Conservation (phyloP, 2,329 filamentous ascomycete genomes). For the Huntiella savannae region DNA sequence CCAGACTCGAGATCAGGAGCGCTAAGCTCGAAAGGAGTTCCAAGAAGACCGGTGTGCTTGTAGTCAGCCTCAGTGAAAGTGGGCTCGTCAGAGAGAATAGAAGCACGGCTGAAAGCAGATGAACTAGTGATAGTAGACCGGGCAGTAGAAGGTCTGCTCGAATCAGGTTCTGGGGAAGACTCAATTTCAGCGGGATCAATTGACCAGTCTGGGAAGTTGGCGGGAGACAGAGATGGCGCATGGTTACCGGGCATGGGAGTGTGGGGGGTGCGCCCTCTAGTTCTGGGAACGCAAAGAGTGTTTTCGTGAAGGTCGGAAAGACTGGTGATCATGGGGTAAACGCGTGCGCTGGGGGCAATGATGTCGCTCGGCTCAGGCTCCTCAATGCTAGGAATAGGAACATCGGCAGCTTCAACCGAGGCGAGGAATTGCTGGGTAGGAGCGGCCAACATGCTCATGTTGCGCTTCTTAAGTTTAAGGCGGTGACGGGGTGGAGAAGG, state of each 20-base stretch:
- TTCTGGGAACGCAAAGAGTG: slow-evolving; percentile 20
- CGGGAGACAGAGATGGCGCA: slow-evolving; percentile 25
- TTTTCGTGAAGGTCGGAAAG: slow-evolving; percentile 22
- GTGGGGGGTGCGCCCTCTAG: slow-evolving; percentile 23
- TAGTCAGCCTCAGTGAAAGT: slow-evolving; percentile 31
- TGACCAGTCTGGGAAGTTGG: slow-evolving; percentile 39
- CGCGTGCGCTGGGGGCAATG: slow-evolving; percentile 20
- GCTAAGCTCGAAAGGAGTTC: background rate
- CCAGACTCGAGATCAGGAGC: background rate
- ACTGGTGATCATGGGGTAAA: slow-evolving; percentile 18
- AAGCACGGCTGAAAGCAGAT: slow-evolving; percentile 38
- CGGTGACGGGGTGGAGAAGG: slow-evolving; percentile 34
- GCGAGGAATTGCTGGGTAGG: slow-evolving; percentile 49
- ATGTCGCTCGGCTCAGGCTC: slow-evolving; percentile 29
- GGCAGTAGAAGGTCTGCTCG: slow-evolving; percentile 39
- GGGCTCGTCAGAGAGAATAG: slow-evolving; percentile 35
- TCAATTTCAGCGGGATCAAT: slow-evolving; percentile 37
- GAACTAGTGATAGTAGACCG: slow-evolving; percentile 39
- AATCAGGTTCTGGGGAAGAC: slow-evolving; percentile 39
- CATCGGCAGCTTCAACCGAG: slow-evolving; percentile 44
- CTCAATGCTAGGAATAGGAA: slow-evolving; percentile 47
- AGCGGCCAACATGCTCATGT: slow-evolving; percentile 31
- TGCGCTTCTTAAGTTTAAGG: slow-evolving; percentile 35
- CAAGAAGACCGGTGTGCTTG: slow-evolving; percentile 1
- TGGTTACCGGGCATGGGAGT: slow-evolving; percentile 32